Evolutionary conservation across 2,329 filamentous ascomycete species (phyloP).

Genomic region (Zymoseptoria ardabiliae): DNA sequence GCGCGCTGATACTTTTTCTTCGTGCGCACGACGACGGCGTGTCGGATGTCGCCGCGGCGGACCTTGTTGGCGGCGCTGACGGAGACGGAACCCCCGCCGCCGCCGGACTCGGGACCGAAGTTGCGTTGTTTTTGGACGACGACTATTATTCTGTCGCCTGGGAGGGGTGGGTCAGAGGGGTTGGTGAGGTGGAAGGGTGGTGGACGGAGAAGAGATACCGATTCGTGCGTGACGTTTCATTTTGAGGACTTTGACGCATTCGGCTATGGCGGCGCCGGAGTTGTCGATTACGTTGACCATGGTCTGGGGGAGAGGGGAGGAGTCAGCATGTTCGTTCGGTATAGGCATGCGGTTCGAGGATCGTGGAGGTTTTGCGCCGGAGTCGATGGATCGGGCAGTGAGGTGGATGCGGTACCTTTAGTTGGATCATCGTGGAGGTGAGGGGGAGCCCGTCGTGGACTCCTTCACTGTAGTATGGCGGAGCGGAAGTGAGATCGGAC

Average conservation of each 20-base stretch:
- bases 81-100: conserved; percentile 59
- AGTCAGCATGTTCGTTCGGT: neutral
- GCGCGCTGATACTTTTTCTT: conserved; percentile 77
- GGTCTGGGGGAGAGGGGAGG: conserved; percentile 50
- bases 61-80: conserved; percentile 81
- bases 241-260: conserved; percentile 87
- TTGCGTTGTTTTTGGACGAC: conserved; percentile 94
- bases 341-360: neutral
- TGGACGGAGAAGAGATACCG: conserved; percentile 49
- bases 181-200: neutral
- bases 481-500: neutral
- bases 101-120: conserved; percentile 63
- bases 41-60: conserved; percentile 88
- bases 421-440: conserved; percentile 64
- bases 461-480: neutral
- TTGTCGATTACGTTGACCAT: conserved; percentile 99
- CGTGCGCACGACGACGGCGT: conserved; percentile 91
- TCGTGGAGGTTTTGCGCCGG: neutral
- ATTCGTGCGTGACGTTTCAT: conserved; percentile 85
- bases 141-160: conserved; percentile 93
- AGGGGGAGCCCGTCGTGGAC: neutral
- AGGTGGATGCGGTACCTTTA: conserved; percentile 30
- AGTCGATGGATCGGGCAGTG: neutral
- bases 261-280: conserved; percentile 92
- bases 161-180: neutral